phyloP scores from a whole-genome alignment of 768 basidiomycete species.

The Pilatotrama ljubarskyi region DNA sequence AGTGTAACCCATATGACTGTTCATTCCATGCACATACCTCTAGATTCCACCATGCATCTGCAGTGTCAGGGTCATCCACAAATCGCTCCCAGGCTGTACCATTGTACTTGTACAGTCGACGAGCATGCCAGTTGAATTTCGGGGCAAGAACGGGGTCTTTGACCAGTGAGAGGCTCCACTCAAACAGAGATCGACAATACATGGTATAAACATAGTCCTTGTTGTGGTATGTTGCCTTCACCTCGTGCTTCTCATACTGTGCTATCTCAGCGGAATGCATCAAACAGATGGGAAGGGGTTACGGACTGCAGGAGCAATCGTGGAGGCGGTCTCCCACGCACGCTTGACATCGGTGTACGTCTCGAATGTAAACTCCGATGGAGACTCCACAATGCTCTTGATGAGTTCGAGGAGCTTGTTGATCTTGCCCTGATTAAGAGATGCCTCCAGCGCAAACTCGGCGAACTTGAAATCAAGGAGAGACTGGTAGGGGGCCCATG shows the following conservation, averaged over 20 bases:
- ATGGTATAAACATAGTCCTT: conserved; percentile 24
- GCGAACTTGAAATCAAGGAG: conserved; percentile 34
- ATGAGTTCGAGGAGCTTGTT: conserved; percentile 26
- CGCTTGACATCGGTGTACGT: conserved; percentile 22
- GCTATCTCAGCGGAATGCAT: background rate
- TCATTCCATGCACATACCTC: conserved; percentile 40
- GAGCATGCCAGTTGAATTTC: conserved; percentile 36
- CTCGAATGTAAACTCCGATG: conserved; percentile 19
- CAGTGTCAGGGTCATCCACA: conserved; percentile 41
- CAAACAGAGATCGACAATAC: conserved; percentile 26
- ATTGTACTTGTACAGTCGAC: conserved; percentile 31
- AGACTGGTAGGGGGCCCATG: conserved; percentile 34
- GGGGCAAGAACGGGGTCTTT: conserved; percentile 26
- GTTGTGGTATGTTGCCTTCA: conserved; percentile 9
- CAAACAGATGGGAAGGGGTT: background rate
- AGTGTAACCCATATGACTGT: too few species aligned
- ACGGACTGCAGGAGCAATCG: conserved; percentile 10
- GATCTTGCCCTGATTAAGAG: conserved; percentile 23
- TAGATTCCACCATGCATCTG: conserved; percentile 36
- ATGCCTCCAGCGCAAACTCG: conserved; percentile 26
- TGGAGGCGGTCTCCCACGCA: conserved; percentile 21
- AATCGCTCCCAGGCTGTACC: conserved; percentile 30
- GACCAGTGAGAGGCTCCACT: conserved; percentile 34
- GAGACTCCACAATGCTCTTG: background rate
- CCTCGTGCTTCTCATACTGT: background rate